phyloP scores from a whole-genome alignment of 495 filamentous ascomycete genomes.

The Podospora comata region DNA sequence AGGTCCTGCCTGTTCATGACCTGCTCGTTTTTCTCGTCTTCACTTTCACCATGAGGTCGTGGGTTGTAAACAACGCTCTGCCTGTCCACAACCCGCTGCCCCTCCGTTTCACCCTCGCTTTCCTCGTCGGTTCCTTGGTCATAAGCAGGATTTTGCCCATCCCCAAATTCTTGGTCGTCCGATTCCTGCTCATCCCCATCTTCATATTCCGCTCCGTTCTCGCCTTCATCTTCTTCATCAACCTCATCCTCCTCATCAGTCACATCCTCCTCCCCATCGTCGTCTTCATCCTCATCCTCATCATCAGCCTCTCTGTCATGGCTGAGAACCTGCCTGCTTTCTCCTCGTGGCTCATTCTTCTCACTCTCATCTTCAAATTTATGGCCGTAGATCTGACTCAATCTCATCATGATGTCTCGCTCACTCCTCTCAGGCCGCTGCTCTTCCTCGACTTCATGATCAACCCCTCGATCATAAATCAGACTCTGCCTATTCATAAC shows the following conservation, averaged over 20 bases:
- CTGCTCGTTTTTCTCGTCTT: constrained; percentile 5
- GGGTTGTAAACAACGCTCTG: neutral
- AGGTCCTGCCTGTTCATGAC: constrained; percentile 11
- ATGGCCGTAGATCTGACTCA: no score
- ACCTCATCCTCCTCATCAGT: no score
- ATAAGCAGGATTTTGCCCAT: constrained; percentile 11
- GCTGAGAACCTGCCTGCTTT: no score
- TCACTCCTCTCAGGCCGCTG: no score
- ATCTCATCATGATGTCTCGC: no score
- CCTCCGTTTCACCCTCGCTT: neutral
- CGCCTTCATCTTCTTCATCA: no score
- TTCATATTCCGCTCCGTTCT: no score
- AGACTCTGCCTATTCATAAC: neutral
- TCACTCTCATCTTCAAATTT: neutral
- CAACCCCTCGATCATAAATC: neutral
- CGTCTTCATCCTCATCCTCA: constrained; percentile 4
- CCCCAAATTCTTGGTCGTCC: neutral
- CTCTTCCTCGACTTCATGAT: neutral
- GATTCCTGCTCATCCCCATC: no score
- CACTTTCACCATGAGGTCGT: constrained; percentile 10
- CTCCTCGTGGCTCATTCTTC: neutral
- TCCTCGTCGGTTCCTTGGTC: neutral
- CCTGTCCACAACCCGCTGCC: neutral
- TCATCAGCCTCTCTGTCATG: no score
- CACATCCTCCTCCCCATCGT: neutral